Evolutionary conservation across 164 flowering plant species (phyloP).

Genomic region (Platanus orientalis): DNA sequence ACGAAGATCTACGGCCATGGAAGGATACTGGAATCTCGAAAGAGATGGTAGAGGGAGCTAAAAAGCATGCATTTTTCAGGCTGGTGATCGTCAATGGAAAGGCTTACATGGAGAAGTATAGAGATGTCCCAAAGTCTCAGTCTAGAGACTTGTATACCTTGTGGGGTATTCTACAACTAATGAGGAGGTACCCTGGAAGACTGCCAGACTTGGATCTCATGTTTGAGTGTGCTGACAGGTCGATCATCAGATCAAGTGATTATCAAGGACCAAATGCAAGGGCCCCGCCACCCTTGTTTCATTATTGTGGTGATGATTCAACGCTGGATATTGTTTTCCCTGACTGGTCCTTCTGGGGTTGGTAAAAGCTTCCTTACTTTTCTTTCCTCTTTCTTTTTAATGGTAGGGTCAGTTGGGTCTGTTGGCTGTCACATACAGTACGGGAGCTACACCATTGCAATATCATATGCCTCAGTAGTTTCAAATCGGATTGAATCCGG

Average conservation of each 20-base stretch:
- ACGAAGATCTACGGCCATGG: constrained; percentile 75
- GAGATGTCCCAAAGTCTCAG: constrained; percentile 16
- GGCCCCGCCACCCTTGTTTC: constrained; percentile 39
- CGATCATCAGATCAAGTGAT: constrained; percentile 17
- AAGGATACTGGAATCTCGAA: constrained; percentile 48
- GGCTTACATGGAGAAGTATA: constrained; percentile 22
- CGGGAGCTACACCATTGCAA: too few relatives aligned
- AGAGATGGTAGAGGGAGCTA: constrained; percentile 47
- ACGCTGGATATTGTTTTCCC: constrained; percentile 42
- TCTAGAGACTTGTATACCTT: constrained; percentile 33
- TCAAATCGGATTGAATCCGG: too few relatives aligned
- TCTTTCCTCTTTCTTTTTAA: too few relatives aligned
- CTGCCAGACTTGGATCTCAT: constrained; percentile 42
- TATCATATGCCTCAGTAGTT: too few relatives aligned
- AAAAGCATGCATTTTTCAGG: constrained; percentile 46
- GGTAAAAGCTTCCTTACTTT: constrained; percentile 34
- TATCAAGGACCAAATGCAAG: constrained; percentile 14
- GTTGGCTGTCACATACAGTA: too few relatives aligned
- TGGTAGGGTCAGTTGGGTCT: too few relatives aligned
- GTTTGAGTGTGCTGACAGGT: constrained; percentile 35
- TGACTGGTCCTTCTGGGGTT: constrained; percentile 79
- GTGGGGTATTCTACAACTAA: constrained; percentile 47
- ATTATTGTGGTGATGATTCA: constrained; percentile 27
- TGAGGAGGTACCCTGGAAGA: constrained; percentile 34
- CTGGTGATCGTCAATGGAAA: constrained; percentile 49